These are phyloP conservation scores for Herpotrichia juniperi DNA, from an alignment of 2,329 filamentous ascomycete genomes.

Conservation along the genomic window DNA sequence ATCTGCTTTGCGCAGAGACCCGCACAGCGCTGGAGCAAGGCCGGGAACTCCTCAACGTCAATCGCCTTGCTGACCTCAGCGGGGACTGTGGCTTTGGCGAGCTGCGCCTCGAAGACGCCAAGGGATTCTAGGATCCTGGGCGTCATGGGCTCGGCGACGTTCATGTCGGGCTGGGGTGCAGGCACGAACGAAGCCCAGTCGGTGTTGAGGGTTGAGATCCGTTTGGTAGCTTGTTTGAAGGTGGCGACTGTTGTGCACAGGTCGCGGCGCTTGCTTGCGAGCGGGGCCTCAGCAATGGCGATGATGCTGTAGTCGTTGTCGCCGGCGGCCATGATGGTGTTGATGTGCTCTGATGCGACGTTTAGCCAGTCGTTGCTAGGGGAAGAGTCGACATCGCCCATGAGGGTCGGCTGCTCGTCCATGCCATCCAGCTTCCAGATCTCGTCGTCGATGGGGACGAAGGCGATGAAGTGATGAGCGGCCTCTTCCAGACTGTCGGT, in stretches of 20 bases:
- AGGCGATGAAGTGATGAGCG: slow-evolving; percentile 88
- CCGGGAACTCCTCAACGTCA: slow-evolving; percentile 20
- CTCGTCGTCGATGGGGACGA: slow-evolving; percentile 74
- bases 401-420: slow-evolving; percentile 69
- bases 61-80: slow-evolving; percentile 20
- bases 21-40: slow-evolving; percentile 26
- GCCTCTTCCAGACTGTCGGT: slow-evolving; percentile 61
- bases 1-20: slow-evolving; percentile 19
- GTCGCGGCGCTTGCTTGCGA: slow-evolving; percentile 54
- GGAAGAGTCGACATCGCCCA: slow-evolving; percentile 52
- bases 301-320: slow-evolving; percentile 79
- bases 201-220: slow-evolving; percentile 45
- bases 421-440: slow-evolving; percentile 93
- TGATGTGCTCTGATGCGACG: slow-evolving; percentile 68
- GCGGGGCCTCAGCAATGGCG: slow-evolving; percentile 72
- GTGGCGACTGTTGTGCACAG: slow-evolving; percentile 54
- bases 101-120: slow-evolving; percentile 19
- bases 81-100: slow-evolving; percentile 20
- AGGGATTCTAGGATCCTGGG: slow-evolving; percentile 19
- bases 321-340: slow-evolving; percentile 69
- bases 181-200: slow-evolving; percentile 52
- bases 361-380: slow-evolving; percentile 66
- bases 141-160: slow-evolving; percentile 13
- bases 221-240: slow-evolving; percentile 48
- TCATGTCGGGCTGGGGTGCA: neutral